Evolutionary conservation across 2,329 filamentous ascomycete species (phyloP).

Genomic region (Fusarium sp.): DNA sequence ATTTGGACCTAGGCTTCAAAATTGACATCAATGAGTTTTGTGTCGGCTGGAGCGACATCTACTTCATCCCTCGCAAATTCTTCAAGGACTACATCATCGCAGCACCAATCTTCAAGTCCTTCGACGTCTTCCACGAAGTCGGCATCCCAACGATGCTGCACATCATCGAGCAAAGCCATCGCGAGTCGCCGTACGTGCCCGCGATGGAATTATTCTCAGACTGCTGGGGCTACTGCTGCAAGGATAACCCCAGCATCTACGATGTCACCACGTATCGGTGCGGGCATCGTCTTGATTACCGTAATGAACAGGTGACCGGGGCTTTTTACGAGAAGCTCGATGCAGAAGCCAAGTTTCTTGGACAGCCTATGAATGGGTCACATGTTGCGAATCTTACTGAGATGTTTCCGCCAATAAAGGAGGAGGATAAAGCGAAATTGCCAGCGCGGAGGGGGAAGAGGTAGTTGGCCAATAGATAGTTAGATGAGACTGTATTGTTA

Average conservation of each 20-base stretch:
- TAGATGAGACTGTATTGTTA: not conserved
- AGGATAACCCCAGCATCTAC: not conserved
- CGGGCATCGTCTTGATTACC: not conserved
- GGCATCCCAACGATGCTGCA: not conserved
- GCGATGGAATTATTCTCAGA: not conserved
- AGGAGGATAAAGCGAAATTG: not conserved
- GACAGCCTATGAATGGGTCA: not conserved
- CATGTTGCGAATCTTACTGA: not conserved
- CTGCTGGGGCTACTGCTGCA: not conserved
- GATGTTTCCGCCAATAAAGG: not conserved
- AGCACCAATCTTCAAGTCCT: not conserved
- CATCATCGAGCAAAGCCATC: not conserved
- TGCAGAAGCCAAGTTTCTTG: not conserved
- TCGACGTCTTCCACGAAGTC: not conserved
- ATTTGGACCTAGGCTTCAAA: not conserved
- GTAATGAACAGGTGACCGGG: not conserved
- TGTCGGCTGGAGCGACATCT: not conserved
- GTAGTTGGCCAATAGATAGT: not conserved
- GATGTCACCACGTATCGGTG: not conserved
- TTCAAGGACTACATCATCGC: slow-evolving; percentile 2
- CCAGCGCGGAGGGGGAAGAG: not conserved
- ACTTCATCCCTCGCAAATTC: not conserved
- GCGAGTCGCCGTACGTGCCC: not conserved
- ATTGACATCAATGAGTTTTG: not conserved
- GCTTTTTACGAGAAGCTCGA: not conserved